phyloP scores from a whole-genome alignment of 371 early-diverging fungal genomes.

The Dentiscutata heterogama region DNA sequence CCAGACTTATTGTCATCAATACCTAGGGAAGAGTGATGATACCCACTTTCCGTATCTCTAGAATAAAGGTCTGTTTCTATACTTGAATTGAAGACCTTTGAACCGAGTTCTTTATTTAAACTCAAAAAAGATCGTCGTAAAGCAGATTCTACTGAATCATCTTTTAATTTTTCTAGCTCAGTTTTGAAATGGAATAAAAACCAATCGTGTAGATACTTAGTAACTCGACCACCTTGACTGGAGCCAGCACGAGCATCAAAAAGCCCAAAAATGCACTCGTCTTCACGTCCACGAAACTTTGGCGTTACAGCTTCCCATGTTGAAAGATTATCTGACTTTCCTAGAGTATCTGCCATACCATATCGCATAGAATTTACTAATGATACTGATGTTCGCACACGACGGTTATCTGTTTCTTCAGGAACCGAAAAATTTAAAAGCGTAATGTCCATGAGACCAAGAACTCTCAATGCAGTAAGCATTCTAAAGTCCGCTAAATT shows the following conservation, averaged over 20 bases:
- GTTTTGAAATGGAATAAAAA: slow-evolving; percentile 72
- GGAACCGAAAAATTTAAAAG: slow-evolving; percentile 82
- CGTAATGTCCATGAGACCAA: slow-evolving; percentile 92
- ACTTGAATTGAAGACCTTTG: slow-evolving; percentile 45
- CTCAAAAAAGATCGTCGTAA: slow-evolving; percentile 80
- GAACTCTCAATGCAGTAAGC: slow-evolving; percentile 76
- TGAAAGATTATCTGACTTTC: slow-evolving; percentile 68
- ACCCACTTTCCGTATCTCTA: slow-evolving; percentile 16
- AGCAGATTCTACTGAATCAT: slow-evolving; percentile 69
- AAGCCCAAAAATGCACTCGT: slow-evolving; percentile 89
- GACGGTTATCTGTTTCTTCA: slow-evolving; percentile 82
- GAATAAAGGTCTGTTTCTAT: slow-evolving; percentile 47
- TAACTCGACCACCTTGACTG: slow-evolving; percentile 67
- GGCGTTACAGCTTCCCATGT: slow-evolving; percentile 88
- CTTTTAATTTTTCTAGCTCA: slow-evolving; percentile 74
- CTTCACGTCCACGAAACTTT: slow-evolving; percentile 81
- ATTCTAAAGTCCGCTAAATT: slow-evolving; percentile 83
- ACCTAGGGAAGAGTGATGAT: slow-evolving; percentile 43
- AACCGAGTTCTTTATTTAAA: slow-evolving; percentile 80
- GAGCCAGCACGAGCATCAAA: slow-evolving; percentile 82
- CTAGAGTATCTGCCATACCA: slow-evolving; percentile 88
- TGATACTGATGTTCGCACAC: slow-evolving; percentile 88
- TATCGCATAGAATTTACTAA: slow-evolving; percentile 84
- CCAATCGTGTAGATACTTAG: slow-evolving; percentile 78
- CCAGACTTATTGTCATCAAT: slow-evolving; percentile 67